Conservation (phyloP, 257 asterid genomes). For the Verbena officinalis region DNA sequence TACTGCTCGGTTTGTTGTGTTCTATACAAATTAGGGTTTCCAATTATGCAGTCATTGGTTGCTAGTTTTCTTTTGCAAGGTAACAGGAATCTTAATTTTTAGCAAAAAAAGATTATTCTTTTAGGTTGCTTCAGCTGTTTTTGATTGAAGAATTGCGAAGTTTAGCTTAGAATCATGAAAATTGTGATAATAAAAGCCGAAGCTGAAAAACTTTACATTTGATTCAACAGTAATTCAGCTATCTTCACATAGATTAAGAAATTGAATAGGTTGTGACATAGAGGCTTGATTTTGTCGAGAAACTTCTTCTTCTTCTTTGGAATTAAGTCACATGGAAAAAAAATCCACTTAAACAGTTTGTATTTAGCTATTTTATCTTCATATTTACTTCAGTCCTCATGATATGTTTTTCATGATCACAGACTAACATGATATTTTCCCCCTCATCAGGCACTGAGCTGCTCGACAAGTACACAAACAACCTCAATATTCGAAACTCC, state of each 20-base stretch:
- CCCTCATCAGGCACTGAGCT: constrained; percentile 61
- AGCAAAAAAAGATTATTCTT: background rate
- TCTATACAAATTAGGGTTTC: constrained; percentile 26
- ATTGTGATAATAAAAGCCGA: background rate
- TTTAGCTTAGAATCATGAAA: background rate
- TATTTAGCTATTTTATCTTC: background rate
- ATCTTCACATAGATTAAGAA: background rate
- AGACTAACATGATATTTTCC: constrained; percentile 17
- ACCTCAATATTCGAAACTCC: constrained; percentile 39
- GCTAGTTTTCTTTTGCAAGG: background rate
- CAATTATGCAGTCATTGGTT: constrained; percentile 13
- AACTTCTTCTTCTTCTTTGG: background rate
- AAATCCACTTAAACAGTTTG: background rate
- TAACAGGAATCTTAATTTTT: background rate
- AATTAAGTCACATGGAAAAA: too few species aligned
- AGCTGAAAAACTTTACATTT: background rate
- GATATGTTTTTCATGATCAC: background rate
- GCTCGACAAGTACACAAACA: constrained; percentile 61
- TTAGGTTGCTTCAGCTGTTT: background rate
- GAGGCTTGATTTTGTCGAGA: background rate
- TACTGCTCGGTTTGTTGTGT: constrained; percentile 1
- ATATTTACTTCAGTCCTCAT: constrained; percentile 11
- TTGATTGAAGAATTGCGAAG: background rate
- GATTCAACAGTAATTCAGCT: constrained; percentile 18
- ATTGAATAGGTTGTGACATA: background rate